Evolutionary conservation across 192 early-diverging fungal species (phyloP), one percentile per base, ranked within the genome.

Genomic region (Coemansia sp.): DNA sequence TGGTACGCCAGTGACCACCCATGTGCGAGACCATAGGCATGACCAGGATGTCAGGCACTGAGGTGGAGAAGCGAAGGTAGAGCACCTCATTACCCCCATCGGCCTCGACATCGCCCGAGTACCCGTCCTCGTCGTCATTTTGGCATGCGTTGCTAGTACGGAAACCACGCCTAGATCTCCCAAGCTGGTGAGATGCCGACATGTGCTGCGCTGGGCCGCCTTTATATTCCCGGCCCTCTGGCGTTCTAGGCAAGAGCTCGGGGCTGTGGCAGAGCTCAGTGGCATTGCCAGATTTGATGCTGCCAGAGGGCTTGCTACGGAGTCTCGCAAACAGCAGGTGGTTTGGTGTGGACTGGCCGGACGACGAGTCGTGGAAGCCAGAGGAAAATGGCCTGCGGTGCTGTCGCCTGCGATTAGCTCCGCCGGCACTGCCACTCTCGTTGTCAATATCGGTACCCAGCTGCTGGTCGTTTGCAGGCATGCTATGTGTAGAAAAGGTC

Each of bases 291-390:
- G 68, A 70, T 44, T 33, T 40, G 20, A 60, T 31, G 18, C 70
- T 72, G 13, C 55, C 51, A 3, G 75, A 72, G 20, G 54, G 51
- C 20, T 68, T 51, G 60, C 27, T 65, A 18, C 41, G 74, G 15
- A 73, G 38, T 27, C 59, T 52, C 20, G 79, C 60, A 33, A 76
- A 81, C 11, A 73, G 42, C 24, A 66, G 34, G 20, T 67, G 64
- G 18, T 52, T 68, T 27, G 79, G 72, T 11, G 79, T 77, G 11
- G 79, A 82, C n/a, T 64, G 68, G 3, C 79, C 79, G 0, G 79
- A 82, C 3, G 74, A 77, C 1, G 68, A 76, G 12, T 71, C 79
- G 2, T 74, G 66, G 49, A 57, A 22, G 34, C 44, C 63, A 0
- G 67, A 13, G 2, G 70, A 73, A n/a, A 69, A 75, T 49, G 44